Conservation (phyloP, 495 filamentous ascomycete genomes). For the Talaromyces proteolyticus region DNA sequence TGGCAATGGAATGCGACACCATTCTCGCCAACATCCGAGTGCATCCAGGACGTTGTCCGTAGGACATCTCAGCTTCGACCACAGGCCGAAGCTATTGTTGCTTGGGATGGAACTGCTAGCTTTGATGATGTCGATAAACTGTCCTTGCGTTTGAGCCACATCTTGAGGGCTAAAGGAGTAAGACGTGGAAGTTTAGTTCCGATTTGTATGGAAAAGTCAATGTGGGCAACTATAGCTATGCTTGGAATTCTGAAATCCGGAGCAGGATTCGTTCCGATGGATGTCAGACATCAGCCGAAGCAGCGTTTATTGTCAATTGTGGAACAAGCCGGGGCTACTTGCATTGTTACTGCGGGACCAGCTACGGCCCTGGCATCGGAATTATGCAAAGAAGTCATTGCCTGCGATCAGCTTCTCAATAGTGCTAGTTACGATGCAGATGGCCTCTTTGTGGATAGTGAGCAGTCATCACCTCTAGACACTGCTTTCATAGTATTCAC, state of each 20-base stretch:
- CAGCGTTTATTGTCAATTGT: constrained; percentile 34
- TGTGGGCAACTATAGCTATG: constrained; percentile 22
- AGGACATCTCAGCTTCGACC: background rate
- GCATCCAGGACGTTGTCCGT: background rate
- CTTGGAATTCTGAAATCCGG: constrained; percentile 28
- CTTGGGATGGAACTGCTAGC: constrained; percentile 16
- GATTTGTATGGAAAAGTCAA: constrained; percentile 23
- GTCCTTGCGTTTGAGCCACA: constrained; percentile 14
- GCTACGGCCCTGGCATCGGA: background rate
- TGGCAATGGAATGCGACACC: constrained; percentile 22
- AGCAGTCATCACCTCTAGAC: constrained; percentile 5
- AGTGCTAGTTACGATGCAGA: constrained; percentile 4
- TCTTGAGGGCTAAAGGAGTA: constrained; percentile 19
- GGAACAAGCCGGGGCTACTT: constrained; percentile 21
- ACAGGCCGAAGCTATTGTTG: constrained; percentile 9
- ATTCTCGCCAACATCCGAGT: constrained; percentile 9
- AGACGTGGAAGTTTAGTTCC: constrained; percentile 18
- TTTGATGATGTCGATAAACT: constrained; percentile 18
- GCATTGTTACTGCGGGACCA: constrained; percentile 16
- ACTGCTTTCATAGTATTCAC: constrained; percentile 19
- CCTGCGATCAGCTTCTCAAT: background rate
- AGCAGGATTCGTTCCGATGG: constrained; percentile 19
- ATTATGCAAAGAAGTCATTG: background rate
- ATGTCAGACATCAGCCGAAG: constrained; percentile 23
- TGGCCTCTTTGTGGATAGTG: background rate